Base-by-base conservation (phyloP, 768 basidiomycete genomes). In the Lepiota brunneoincarnata region DNA sequence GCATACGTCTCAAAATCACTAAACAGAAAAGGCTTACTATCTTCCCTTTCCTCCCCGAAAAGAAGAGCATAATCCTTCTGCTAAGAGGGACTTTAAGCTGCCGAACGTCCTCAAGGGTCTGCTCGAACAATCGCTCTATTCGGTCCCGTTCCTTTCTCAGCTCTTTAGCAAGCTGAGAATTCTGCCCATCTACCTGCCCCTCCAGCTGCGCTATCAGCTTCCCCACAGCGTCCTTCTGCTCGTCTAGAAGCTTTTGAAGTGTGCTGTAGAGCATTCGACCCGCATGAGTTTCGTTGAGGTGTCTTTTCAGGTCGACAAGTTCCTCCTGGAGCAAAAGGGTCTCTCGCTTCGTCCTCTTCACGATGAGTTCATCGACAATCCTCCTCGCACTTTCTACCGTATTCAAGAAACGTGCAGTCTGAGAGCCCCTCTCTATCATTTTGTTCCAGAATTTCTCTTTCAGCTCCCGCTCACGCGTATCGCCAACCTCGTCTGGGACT, bases 401-500 rank as follows among this genome's bases (percentile, higher is more conserved):
- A 24, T 39, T 46, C 3, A 14, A 11, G 36, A 46, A 38, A 5
- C 24, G 23, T 11, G 21, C 51, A 12, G 31, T 26, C 10, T 15
- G 24, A 5, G 52, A 53, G 10, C 60, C 59, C 2, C 46, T 34
- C 6, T 55, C 46, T 9, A 64, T 15, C 28, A 64, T 55, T 24
- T 31, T 17, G n/a, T 40, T 51, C 59, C 59, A 65, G 49, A 58
- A 63, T 1, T 56, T 56, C 7, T 53, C 28, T 28, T 47, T 49
- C 20, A 62, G 59, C 48, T 62, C 56, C 7, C 21, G 9, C 20
- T 63, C 59, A 12, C 61, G 50, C 18, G 3, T 17, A 24, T 49
- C 37, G 4, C 47, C 61, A 12, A 53, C 23, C 21, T n/a, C 24
- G 1, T 51, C 35, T 6, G 6, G 2, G 9, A 79, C 72, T 55